phyloP scores from a whole-genome alignment of 2,329 filamentous ascomycete genomes.

The Apiospora koreana region DNA sequence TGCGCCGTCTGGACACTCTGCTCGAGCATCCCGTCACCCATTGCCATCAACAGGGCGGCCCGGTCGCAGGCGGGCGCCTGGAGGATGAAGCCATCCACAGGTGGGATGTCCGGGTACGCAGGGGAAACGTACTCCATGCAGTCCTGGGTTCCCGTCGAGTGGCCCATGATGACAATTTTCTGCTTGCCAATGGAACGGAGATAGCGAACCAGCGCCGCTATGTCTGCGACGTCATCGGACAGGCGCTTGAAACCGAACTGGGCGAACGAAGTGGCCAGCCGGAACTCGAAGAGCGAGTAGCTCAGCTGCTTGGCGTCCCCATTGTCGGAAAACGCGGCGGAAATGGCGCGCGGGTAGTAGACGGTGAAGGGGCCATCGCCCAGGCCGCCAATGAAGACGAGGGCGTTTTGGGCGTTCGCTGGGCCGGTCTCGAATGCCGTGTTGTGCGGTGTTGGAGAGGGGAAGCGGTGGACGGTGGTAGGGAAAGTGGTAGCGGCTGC shows the following conservation, averaged over 20 bases:
- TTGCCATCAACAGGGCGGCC: conserved; percentile 56
- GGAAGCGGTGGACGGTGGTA: conserved; percentile 48
- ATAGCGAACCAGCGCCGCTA: conserved; percentile 54
- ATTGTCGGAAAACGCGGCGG: conserved; percentile 40
- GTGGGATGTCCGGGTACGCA: conserved; percentile 43
- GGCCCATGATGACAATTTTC: conserved; percentile 57
- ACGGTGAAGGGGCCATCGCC: conserved; percentile 69
- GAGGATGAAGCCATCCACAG: conserved; percentile 74
- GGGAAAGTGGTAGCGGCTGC: conserved; percentile 33
- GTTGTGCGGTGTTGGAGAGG: conserved; percentile 35
- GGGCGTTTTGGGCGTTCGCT: conserved; percentile 51
- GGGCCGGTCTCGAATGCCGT: conserved; percentile 51
- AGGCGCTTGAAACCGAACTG: conserved; percentile 54
- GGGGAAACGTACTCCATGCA: conserved; percentile 56
- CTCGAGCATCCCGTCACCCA: conserved; percentile 45
- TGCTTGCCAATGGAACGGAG: conserved; percentile 50
- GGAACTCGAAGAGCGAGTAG: conserved; percentile 59
- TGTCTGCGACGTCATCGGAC: conserved; percentile 53
- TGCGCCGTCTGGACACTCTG: conserved; percentile 50
- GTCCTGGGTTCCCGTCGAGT: conserved; percentile 63
- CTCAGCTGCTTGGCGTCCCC: conserved; percentile 25
- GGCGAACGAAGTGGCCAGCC: conserved; percentile 54
- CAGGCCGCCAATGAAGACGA: conserved; percentile 73
- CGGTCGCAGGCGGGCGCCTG: conserved; percentile 81
- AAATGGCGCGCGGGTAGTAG: conserved; percentile 53